phyloP scores from a whole-genome alignment of 2,329 filamentous ascomycete genomes.

The Beauveria australis region DNA sequence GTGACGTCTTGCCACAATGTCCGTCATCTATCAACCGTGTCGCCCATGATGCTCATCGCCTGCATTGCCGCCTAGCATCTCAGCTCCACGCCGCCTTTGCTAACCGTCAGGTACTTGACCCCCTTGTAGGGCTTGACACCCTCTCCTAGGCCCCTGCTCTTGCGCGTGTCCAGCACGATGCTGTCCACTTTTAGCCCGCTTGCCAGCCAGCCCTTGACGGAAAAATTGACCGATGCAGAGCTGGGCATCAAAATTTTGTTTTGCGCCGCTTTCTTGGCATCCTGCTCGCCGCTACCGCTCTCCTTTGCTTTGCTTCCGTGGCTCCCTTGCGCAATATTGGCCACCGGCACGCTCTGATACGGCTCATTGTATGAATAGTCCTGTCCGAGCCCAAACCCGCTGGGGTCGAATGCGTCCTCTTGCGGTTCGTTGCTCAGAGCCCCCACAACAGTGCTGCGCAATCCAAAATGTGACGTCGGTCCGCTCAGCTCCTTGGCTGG shows the following conservation, averaged over 20 bases:
- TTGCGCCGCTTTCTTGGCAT: constrained; percentile 51
- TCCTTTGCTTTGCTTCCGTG: constrained; percentile 14
- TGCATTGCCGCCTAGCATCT: constrained; percentile 36
- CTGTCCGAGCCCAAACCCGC: constrained; percentile 41
- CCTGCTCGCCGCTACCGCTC: constrained; percentile 34
- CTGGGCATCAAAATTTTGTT: constrained; percentile 75
- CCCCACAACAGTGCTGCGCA: constrained; percentile 76
- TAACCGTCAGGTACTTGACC: constrained; percentile 87
- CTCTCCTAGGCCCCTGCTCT: constrained; percentile 77
- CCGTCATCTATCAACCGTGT: background rate
- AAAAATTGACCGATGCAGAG: constrained; percentile 65
- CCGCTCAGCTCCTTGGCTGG: constrained; percentile 65
- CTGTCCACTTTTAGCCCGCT: constrained; percentile 61
- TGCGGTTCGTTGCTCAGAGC: constrained; percentile 41
- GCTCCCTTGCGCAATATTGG: constrained; percentile 24
- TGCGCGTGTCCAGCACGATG: constrained; percentile 63
- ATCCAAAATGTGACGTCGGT: constrained; percentile 58
- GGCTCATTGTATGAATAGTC: constrained; percentile 48
- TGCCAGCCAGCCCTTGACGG: constrained; percentile 60
- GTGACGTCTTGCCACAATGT: background rate
- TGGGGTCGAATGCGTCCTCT: constrained; percentile 40
- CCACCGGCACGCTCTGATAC: constrained; percentile 40
- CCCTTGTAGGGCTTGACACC: constrained; percentile 93
- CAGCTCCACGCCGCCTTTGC: constrained; percentile 56
- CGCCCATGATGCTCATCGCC: background rate